Percentiles rank a stretch among this genome's conserved stretches.
phyloP scores from a whole-genome alignment of 2,329 filamentous ascomycete species.

The Leptographium radiaticola region DNA sequence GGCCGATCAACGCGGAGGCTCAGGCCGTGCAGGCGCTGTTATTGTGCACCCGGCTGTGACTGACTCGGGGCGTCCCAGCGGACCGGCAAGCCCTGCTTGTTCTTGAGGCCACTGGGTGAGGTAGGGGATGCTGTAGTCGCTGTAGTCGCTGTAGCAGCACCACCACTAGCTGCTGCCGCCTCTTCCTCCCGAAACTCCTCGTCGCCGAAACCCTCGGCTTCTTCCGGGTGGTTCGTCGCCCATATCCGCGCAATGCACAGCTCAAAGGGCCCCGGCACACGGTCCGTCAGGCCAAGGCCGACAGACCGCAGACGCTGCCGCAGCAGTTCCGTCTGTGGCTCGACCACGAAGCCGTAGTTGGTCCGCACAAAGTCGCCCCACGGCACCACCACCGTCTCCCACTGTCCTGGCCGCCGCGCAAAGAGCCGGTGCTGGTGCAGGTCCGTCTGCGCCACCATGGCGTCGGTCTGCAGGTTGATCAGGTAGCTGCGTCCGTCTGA shows the following conservation, averaged over 20 bases:
- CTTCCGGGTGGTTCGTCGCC: constrained; percentile 60
- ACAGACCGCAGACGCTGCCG: constrained; percentile 74
- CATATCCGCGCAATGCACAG: constrained; percentile 76
- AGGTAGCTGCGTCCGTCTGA: constrained; percentile 88
- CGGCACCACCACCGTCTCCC: constrained; percentile 89
- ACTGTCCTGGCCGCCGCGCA: constrained; percentile 63
- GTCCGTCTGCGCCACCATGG: constrained; percentile 75
- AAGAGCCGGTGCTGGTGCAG: constrained; percentile 89
- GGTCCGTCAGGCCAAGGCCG: constrained; percentile 79
- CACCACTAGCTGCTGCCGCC: background rate
- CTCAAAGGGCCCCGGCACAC: constrained; percentile 79
- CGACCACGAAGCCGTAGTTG: constrained; percentile 81
- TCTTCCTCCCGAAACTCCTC: constrained; percentile 8
- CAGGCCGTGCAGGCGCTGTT: background rate
- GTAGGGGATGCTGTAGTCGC: background rate
- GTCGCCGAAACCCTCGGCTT: constrained; percentile 19
- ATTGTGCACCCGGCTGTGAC: background rate
- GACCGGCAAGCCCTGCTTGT: constrained; percentile 7
- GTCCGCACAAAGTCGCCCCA: constrained; percentile 92
- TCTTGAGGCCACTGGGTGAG: background rate
- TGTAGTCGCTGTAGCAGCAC: background rate
- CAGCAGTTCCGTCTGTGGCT: constrained; percentile 84
- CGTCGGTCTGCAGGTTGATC: constrained; percentile 90
- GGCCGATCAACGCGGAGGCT: too few relatives aligned
- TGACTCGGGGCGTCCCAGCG: constrained; percentile 1